Evolutionary conservation across 1,139 yeast species (phyloP).

Genomic region (Trichomonascaceae sp.): DNA sequence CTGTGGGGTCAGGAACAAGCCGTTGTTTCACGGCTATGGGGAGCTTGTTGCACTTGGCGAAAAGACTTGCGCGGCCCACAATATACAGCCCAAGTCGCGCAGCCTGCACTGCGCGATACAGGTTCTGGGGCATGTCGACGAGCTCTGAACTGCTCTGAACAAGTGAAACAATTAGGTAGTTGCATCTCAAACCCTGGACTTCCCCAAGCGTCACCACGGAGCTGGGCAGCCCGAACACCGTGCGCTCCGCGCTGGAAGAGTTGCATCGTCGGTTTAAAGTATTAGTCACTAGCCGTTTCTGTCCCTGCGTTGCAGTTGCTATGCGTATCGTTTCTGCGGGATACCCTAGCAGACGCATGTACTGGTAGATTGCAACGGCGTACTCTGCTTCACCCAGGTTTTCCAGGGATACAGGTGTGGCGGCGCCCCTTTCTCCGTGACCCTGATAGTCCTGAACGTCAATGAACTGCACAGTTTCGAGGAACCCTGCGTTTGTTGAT

Average conservation of each 20-base stretch:
- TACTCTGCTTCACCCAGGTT: constrained; percentile 45
- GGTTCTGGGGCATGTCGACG: constrained; percentile 15
- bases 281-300: constrained; percentile 20
- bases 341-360: constrained; percentile 36
- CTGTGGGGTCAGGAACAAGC: constrained; percentile 4
- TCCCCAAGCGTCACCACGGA: constrained; percentile 17
- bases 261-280: constrained; percentile 18
- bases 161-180: constrained; percentile 23
- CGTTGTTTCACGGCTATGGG: background rate
- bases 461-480: constrained; percentile 28
- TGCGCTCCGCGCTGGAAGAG: constrained; percentile 6
- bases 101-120: constrained; percentile 18
- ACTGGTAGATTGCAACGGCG: constrained; percentile 35
- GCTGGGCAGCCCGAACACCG: constrained; percentile 22
- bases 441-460: constrained; percentile 23
- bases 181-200: constrained; percentile 20
- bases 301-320: constrained; percentile 32
- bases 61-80: constrained; percentile 18
- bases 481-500: constrained; percentile 35
- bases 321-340: constrained; percentile 31
- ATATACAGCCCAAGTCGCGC: constrained; percentile 27
- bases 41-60: constrained; percentile 7
- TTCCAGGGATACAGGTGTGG: constrained; percentile 20
- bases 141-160: constrained; percentile 15
- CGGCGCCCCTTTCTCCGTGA: constrained; percentile 21